phyloP scores from a whole-genome alignment of 1,139 yeast species.

The Candida sp. region DNA sequence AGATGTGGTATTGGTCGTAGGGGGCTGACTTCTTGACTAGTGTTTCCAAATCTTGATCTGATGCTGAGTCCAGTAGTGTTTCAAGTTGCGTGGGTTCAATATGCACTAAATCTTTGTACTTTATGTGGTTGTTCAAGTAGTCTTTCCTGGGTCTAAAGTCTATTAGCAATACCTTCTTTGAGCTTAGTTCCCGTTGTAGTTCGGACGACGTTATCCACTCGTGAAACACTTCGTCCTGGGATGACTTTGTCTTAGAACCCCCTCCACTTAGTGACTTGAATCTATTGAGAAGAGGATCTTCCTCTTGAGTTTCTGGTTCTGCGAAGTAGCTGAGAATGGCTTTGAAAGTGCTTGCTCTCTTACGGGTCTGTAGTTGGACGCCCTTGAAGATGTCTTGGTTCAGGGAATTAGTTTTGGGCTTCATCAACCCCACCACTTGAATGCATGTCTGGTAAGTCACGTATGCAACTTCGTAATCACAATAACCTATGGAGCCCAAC shows the following conservation, averaged over 20 bases:
- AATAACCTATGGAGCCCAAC: constrained; percentile 29
- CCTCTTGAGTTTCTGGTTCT: neutral
- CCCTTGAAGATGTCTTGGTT: constrained; percentile 22
- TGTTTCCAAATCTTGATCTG: constrained; percentile 65
- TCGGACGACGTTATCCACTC: constrained; percentile 9
- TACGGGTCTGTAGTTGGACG: constrained; percentile 26
- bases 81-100: constrained; percentile 57
- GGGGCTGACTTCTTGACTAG: constrained; percentile 59
- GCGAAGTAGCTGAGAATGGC: constrained; percentile 7
- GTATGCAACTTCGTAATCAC: constrained; percentile 45
- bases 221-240: neutral
- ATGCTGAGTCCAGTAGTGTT: constrained; percentile 20
- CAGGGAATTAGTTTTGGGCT: constrained; percentile 17
- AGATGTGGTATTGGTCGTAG: constrained; percentile 52
- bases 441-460: constrained; percentile 25
- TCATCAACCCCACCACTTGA: constrained; percentile 9
- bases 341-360: constrained; percentile 18
- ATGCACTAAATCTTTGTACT: constrained; percentile 58
- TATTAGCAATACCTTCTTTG: constrained; percentile 46
- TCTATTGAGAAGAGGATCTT: constrained; percentile 27
- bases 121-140: constrained; percentile 64
- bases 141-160: constrained; percentile 69
- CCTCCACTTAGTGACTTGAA: constrained; percentile 18
- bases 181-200: constrained; percentile 5
- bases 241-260: neutral